Evolutionary conservation across 108 stramenopile genomes (phyloP).

Genomic region (Tribonema minus): DNA sequence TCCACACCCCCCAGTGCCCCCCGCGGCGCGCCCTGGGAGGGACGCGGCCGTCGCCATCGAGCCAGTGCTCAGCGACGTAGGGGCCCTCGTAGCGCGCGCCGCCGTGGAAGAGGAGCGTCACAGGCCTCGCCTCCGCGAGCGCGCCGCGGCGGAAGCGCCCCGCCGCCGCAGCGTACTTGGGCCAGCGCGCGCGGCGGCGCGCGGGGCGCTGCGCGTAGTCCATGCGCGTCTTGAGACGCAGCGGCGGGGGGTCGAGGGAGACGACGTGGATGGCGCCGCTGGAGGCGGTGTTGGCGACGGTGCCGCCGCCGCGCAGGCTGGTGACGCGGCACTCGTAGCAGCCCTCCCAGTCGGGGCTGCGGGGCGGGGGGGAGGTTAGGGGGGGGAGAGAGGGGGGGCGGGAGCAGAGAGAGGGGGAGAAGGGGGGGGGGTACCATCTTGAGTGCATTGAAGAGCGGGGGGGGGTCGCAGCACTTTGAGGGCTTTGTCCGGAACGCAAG

Average conservation of each 20-base stretch:
- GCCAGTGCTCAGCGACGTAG: constrained; percentile 31
- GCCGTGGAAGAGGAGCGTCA: constrained; percentile 39
- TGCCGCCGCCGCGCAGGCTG: constrained; percentile 46
- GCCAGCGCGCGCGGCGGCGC: constrained; percentile 29
- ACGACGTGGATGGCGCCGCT: constrained; percentile 7
- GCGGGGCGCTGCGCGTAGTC: constrained; percentile 16
- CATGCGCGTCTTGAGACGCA: constrained; percentile 13
- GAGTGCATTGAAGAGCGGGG: too few relatives aligned
- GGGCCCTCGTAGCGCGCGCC: constrained; percentile 52
- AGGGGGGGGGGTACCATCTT: too few relatives aligned
- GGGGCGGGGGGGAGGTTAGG: too few relatives aligned
- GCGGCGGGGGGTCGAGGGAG: constrained; percentile 29
- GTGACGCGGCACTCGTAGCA: constrained; percentile 42
- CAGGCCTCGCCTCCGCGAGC: constrained; percentile 1
- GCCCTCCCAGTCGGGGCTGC: constrained; percentile 19
- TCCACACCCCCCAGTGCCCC: constrained; percentile 6
- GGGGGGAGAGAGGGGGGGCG: too few relatives aligned
- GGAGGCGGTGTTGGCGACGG: constrained; percentile 6
- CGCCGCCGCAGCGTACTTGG: constrained; percentile 47
- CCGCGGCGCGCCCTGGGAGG: neutral
- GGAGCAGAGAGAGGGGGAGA: too few relatives aligned
- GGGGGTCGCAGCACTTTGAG: too few relatives aligned
- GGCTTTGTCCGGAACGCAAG: too few relatives aligned
- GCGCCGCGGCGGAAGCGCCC: constrained; percentile 37
- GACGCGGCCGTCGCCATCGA: constrained; percentile 19